Conservation (phyloP, 225 moss, liverwort and hornwort species). For the Marchantia paleacea region DNA sequence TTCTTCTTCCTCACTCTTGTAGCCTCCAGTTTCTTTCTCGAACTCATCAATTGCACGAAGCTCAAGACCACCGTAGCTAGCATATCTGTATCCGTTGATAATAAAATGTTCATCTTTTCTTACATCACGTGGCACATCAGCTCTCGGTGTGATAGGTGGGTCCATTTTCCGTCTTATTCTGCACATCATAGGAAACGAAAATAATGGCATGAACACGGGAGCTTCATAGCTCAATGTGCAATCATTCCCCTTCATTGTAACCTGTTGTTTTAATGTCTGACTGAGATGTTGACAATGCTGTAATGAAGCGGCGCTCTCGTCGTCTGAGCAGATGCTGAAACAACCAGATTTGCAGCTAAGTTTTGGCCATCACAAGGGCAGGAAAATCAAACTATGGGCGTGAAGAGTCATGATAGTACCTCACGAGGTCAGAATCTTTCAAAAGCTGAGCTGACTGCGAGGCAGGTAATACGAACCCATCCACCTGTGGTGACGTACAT, state of each 20-base stretch:
- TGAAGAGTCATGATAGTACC: conserved; percentile 40
- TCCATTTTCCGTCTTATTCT: conserved; percentile 57
- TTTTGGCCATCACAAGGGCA: background rate
- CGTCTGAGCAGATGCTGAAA: too few species aligned
- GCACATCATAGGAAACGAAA: conserved; percentile 14
- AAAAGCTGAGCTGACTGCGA: conserved; percentile 57
- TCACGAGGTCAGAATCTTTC: conserved; percentile 76
- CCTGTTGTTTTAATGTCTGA: background rate
- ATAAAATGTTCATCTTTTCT: conserved; percentile 46
- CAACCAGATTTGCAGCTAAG: background rate
- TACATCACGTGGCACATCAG: conserved; percentile 40
- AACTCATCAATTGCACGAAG: conserved; percentile 62
- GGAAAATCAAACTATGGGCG: background rate
- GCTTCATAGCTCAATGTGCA: background rate
- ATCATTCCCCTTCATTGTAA: background rate
- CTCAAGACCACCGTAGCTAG: conserved; percentile 34
- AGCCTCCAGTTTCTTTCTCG: conserved; percentile 60
- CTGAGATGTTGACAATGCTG: background rate
- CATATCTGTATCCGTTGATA: conserved; percentile 21
- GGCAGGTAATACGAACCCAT: conserved; percentile 68
- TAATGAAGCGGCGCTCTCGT: too few species aligned
- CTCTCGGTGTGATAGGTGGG: conserved; percentile 10
- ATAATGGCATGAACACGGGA: background rate
- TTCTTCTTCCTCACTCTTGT: conserved; percentile 61
- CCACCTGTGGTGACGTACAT: conserved; percentile 42